Conservation (phyloP, 73 alveolate species). For the Blepharisma japonicum region DNA sequence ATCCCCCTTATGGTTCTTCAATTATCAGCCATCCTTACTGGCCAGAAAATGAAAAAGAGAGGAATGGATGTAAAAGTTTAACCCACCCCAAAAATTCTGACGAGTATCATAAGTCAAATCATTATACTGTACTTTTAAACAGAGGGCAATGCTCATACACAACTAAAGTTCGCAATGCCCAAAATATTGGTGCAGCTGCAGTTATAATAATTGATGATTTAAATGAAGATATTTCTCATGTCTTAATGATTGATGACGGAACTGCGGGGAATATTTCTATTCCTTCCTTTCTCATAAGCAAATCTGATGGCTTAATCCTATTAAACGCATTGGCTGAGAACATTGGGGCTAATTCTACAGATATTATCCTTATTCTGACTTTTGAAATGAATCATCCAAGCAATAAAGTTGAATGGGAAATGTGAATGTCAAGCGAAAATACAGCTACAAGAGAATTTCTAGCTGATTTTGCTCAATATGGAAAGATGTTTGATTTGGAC, state of each 20-base stretch:
- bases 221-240: constrained; percentile 42
- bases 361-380: constrained; percentile 26
- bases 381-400: constrained; percentile 34
- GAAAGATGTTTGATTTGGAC: constrained; percentile 19
- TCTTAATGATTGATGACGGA: constrained; percentile 89
- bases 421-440: constrained; percentile 37
- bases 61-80: background rate
- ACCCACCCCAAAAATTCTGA: background rate
- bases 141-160: constrained; percentile 59
- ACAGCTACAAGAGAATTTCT: constrained; percentile 50
- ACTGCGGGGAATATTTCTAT: constrained; percentile 80
- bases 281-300: constrained; percentile 76
- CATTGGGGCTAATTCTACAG: background rate
- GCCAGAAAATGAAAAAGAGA: background rate
- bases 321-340: constrained; percentile 41
- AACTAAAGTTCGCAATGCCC: constrained; percentile 57
- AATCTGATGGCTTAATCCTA: constrained; percentile 62
- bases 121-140: constrained; percentile 26
- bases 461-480: constrained; percentile 34
- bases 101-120: background rate
- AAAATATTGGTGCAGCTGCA: constrained; percentile 56
- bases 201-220: constrained; percentile 46
- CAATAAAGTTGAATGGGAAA: constrained; percentile 37
- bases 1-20: constrained; percentile 19
- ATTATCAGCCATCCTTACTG: background rate